Evolutionary conservation across 192 early-diverging fungal species (phyloP).

Genomic region (Obelidium mucronatum): DNA sequence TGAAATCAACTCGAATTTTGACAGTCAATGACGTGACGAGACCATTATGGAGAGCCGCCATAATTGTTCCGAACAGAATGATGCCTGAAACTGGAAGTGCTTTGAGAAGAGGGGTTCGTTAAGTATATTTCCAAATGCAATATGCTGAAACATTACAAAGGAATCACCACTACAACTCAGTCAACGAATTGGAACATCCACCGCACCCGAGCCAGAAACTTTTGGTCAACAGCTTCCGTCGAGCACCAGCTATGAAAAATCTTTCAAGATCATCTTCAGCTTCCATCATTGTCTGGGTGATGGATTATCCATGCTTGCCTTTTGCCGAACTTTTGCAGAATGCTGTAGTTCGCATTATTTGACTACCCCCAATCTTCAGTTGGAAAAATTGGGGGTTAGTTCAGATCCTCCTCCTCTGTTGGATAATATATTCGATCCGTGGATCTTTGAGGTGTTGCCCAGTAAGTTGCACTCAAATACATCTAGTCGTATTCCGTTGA

Average conservation of each 20-base stretch:
- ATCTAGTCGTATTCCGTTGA: too few species aligned
- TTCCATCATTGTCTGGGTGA: conserved; percentile 61
- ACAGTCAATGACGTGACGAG: conserved; percentile 38
- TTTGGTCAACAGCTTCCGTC: background rate
- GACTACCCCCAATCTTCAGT: conserved; percentile 28
- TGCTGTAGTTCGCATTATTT: conserved; percentile 26
- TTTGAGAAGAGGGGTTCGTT: background rate
- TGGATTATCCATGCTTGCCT: conserved; percentile 53
- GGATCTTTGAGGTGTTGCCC: conserved; percentile 47
- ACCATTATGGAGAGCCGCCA: conserved; percentile 47
- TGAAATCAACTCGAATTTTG: conserved; percentile 54
- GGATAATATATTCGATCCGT: conserved; percentile 54
- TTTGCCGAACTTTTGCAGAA: conserved; percentile 42
- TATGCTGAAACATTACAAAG: background rate
- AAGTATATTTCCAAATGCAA: background rate
- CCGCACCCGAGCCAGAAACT: background rate
- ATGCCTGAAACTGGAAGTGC: conserved; percentile 19
- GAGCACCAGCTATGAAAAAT: background rate
- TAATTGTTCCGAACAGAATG: conserved; percentile 40
- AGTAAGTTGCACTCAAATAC: conserved; percentile 31
- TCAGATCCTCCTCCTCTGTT: conserved; percentile 46
- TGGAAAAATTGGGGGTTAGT: conserved; percentile 37
- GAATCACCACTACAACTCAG: background rate
- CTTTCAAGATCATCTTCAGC: conserved; percentile 52
- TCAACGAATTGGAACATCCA: too few species aligned